Conservation (phyloP, 257 asterid genomes). For the Avicennia marina region DNA sequence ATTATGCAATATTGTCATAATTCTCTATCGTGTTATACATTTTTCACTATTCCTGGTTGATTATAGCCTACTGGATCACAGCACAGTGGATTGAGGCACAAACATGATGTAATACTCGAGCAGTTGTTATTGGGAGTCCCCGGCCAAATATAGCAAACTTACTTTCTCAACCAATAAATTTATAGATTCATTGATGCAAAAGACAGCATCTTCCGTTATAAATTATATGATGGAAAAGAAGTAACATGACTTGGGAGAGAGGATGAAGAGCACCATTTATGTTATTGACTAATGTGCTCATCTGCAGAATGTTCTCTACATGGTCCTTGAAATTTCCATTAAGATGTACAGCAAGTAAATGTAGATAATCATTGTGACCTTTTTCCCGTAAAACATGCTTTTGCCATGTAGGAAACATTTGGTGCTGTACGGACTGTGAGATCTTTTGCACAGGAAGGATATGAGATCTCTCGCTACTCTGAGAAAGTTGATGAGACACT, state of each 20-base stretch:
- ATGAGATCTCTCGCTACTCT: constrained; percentile 66
- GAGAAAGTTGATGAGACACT: constrained; percentile 81
- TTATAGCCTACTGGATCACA: not conserved
- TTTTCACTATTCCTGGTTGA: not conserved
- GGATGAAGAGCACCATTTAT: not conserved
- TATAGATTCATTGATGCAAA: too few species aligned
- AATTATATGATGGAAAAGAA: too few species aligned
- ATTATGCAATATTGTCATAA: too few species aligned
- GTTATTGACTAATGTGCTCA: not conserved
- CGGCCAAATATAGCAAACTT: too few species aligned
- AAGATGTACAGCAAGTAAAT: not conserved
- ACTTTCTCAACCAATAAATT: too few species aligned
- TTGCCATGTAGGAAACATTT: constrained; percentile 59
- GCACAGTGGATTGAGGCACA: not conserved
- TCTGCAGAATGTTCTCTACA: too few species aligned
- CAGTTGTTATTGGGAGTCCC: too few species aligned
- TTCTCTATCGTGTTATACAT: not conserved
- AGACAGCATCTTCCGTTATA: too few species aligned
- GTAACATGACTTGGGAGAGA: too few species aligned
- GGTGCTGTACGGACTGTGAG: constrained; percentile 88
- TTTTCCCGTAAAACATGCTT: constrained; percentile 8
- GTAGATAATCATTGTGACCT: not conserved
- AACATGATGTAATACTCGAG: too few species aligned
- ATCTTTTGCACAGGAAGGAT: constrained; percentile 83
- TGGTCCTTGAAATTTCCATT: too few species aligned